Evolutionary conservation across 805 yeast genomes (phyloP).

Genomic region (Cyberlindnera veronae): DNA sequence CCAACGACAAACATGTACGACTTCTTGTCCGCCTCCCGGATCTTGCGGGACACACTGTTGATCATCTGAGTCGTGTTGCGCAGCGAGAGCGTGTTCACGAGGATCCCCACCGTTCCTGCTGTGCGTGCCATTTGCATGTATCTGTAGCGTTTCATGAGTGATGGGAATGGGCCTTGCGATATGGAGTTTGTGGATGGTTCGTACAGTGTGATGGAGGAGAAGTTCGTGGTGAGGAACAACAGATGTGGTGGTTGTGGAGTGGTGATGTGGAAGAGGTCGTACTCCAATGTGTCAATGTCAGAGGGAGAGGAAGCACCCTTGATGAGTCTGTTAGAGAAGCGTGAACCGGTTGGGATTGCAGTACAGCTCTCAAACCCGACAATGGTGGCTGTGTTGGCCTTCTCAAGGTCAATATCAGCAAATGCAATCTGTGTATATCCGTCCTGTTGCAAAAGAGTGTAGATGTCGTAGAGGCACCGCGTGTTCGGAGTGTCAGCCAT

Average conservation of each 20-base stretch:
- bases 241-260: conserved; percentile 76
- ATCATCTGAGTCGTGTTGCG: conserved; percentile 68
- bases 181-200: conserved; percentile 38
- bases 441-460: conserved; percentile 27
- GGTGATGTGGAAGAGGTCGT: conserved; percentile 65
- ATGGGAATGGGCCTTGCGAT: conserved; percentile 64
- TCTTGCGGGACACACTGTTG: conserved; percentile 53
- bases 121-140: conserved; percentile 86
- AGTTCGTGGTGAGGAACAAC: conserved; percentile 70
- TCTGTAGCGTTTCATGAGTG: conserved; percentile 78
- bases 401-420: conserved; percentile 37
- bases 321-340: conserved; percentile 30
- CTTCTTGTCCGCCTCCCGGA: conserved; percentile 78
- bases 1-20: conserved; percentile 95
- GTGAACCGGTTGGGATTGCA: conserved; percentile 3
- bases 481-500: conserved; percentile 78
- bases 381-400: conserved; percentile 34
- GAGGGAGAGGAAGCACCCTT: conserved; percentile 24
- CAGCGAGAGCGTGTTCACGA: conserved; percentile 86
- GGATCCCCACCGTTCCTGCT: conserved; percentile 87
- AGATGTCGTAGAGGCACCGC: conserved; percentile 39
- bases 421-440: conserved; percentile 35
- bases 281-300: conserved; percentile 37
- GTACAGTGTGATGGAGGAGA: conserved; percentile 48
- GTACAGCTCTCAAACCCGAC: conserved; percentile 35